Base-by-base conservation (phyloP, 495 filamentous ascomycete genomes). In the Bacidia rubella region DNA sequence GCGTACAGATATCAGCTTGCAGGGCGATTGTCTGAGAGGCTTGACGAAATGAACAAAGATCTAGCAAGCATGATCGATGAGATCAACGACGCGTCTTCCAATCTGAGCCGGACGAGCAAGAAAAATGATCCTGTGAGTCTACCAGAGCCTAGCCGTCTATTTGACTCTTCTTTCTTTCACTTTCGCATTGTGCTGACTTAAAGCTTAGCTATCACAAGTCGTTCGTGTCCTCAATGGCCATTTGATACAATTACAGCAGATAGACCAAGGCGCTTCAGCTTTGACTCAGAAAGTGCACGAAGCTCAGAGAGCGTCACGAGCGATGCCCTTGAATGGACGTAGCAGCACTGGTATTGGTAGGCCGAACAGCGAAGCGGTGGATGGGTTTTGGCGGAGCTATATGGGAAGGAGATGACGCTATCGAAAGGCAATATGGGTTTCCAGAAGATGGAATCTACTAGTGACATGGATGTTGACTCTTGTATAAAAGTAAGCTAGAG, bases 31-130 rank as follows among this genome's bases (percentile, higher is more conserved):
- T 86, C 85, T 1, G 87, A 94, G 60, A 77, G 81, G 49, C 66
- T 97, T 60, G 86, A 88, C 40, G 85, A 88, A 51, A 93, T 95
- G 84, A 87, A 87, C 65, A 87, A 84, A 65, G 88, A 95, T 65
- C 70, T 97, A 47, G 76, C 75, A 39, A 86, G 82, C 67, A 96
- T 99, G 89, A 95, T 99, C 62, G 89, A 95, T 62, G 92, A 95
- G 66, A 92, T 97, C 62, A 99, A 99, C 62, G 78, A 79, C 52
- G 87, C 88, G 45, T 87, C 83, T 9, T 73, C 83, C 23, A 83
- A 78, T 3, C 71, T 99, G 55, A 90, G 79, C 73, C 92, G 90
- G 74, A 89, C 83, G 41, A 83, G 73, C 67, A 90, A 88, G 65
- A 74, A 84, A 40, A 88, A 95, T 66, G 90, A 95, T 71, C 90